Conservation (phyloP, 768 basidiomycete species). For the Pulveroboletus sp. region DNA sequence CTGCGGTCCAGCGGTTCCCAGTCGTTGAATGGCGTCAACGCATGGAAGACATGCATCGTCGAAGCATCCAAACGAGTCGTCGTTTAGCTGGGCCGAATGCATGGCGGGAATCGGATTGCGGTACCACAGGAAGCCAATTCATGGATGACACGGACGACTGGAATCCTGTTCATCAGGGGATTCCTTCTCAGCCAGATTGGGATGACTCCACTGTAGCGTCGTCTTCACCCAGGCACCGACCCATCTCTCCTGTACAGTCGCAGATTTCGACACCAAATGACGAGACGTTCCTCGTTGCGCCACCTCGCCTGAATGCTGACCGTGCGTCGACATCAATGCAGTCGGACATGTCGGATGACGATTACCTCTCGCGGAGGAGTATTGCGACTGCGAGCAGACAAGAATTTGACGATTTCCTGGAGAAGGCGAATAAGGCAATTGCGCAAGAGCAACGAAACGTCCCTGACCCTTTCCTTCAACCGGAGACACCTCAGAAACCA, state of each 20-base stretch:
- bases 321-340: constrained; percentile 21
- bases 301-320: constrained; percentile 30
- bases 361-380: constrained; percentile 44
- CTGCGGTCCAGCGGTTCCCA: constrained; percentile 94
- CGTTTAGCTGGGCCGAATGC: constrained; percentile 64
- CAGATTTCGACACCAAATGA: constrained; percentile 50
- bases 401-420: constrained; percentile 75
- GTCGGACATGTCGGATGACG: constrained; percentile 61
- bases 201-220: constrained; percentile 50
- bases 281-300: constrained; percentile 36
- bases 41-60: constrained; percentile 90
- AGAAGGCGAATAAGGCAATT: constrained; percentile 79
- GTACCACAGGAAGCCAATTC: constrained; percentile 36
- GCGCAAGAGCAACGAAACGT: constrained; percentile 71
- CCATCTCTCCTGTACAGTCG: constrained; percentile 60
- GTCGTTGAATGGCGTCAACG: constrained; percentile 97
- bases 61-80: constrained; percentile 74
- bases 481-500: constrained; percentile 63
- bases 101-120: constrained; percentile 72
- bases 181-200: constrained; percentile 75
- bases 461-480: constrained; percentile 76
- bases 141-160: constrained; percentile 74
- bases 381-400: constrained; percentile 27
- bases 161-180: constrained; percentile 62
- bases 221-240: constrained; percentile 38